These are phyloP conservation scores for Mrakia blollopis DNA, from an alignment of 768 basidiomycete species.

Conservation along the genomic window DNA sequence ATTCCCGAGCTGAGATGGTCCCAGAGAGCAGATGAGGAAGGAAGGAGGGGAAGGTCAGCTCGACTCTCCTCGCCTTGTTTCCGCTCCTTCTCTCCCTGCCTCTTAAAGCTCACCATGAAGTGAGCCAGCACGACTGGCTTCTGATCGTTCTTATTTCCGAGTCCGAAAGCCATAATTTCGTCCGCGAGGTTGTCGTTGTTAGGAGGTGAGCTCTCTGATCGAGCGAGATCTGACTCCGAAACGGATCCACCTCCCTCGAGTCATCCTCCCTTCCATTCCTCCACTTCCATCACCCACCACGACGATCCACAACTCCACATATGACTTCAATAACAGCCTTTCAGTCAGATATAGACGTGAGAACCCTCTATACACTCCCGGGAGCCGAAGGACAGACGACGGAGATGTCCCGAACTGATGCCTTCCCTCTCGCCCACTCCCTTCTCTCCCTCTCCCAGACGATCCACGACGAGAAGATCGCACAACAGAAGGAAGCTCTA, in stretches of 20 bases:
- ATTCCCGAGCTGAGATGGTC: conserved; percentile 41
- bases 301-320: too few species aligned
- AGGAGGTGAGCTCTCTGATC: not conserved
- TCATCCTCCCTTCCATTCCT: not conserved
- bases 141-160: not conserved
- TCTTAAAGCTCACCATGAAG: conserved; percentile 42
- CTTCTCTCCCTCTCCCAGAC: not conserved
- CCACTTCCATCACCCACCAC: not conserved
- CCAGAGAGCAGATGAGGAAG: not conserved
- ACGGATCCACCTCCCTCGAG: not conserved
- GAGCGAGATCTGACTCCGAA: too few species aligned
- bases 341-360: conserved; percentile 21
- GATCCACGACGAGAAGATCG: conserved; percentile 7
- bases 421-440: not conserved
- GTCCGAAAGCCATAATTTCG: not conserved
- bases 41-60: not conserved
- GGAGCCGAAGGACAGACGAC: not conserved
- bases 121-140: conserved; percentile 41
- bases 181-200: not conserved
- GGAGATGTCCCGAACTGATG: not conserved
- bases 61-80: not conserved
- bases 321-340: conserved; percentile 23
- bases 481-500: conserved; percentile 13
- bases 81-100: not conserved
- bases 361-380: not conserved